Evolutionary conservation across 495 filamentous ascomycete species (phyloP), one percentile per base, ranked within the genome.

Genomic region (Tuber borchii): DNA sequence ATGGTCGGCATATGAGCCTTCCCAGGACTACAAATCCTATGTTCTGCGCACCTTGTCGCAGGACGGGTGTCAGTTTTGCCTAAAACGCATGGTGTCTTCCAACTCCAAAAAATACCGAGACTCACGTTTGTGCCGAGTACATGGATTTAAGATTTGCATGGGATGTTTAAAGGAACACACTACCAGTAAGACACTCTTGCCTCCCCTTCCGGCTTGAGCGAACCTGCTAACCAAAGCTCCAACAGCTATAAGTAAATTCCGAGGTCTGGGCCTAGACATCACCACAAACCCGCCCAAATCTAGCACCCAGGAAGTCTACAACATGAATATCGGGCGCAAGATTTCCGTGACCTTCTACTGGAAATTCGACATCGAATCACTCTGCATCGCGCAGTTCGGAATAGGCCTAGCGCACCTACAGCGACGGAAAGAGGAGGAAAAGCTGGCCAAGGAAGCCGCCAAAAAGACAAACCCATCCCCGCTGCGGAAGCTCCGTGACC

Each of bases 131-230:
- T 65, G 56, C 26, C 56, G 5, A 65, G 26, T 65, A 31, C 5
- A 65, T 65, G 56, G 56, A 16, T 31, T 65, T 31, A 65, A 65
- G 26, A 65, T 65, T 14, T 65, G 56, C 56, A 65, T 65, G 56
- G 14, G 56, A 2, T 65, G 56, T 17, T 31, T 65, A 3, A 65
- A 65, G 56, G 4, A 65, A 31, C 56, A 65, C 31, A 65, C 12
- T 34, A 16, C 5, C 31, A 34, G 56, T 65, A 34, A 31, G 26
- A 17, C 31, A 65, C 17, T 14, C 56, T 8, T 26, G 12, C 56
- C 56, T 2, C 56, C 56, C 17, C 56, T 31, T 12, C 31, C 26
- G 1, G 1, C 26, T 65, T 12, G 56, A 65, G 26, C 26, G 26
- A 65, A 34, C 14, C 26, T 65, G 19, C 56, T 65, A 34, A 65